Evolutionary conservation across 2,329 filamentous ascomycete genomes (phyloP), one percentile per base, ranked within the genome.

Genomic region (Mycogone perniciosa): DNA sequence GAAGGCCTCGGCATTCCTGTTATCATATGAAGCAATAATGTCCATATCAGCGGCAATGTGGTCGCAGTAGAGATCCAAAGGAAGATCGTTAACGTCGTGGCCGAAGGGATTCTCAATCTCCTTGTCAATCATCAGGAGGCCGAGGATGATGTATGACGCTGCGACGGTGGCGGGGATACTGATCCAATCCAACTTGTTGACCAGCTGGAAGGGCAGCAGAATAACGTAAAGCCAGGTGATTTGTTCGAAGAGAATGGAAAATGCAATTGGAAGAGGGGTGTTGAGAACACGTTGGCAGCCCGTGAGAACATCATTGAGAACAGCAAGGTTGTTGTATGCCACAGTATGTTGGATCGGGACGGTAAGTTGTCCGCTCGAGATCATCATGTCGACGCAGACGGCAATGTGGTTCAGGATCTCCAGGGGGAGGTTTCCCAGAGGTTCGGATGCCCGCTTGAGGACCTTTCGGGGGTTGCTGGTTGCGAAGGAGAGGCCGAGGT

Each of bases 41-140:
- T 92, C 86, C 58, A 93, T 74, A 59, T 95, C 89, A 31, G 77
- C 67, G 26, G 85, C 80, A 39, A 93, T 76, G 61, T 90, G 85
- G 35, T 84, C 77, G 69, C 88, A 93, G 73, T 84, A 95, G 10
- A 76, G 71, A 62, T 92, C 88, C 3, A 91, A 75, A 0, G 86
- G 85, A 39, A 91, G 71, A 67, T 93, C 88, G 63, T 93, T 93
- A 59, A 91, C 88, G 56, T 93, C 88, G 56, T 83, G 76, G 51
- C 88, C 88, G 65, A 93, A 93, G 5, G 88, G 88, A 62, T 93
- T 89, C 67, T 93, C 88, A 56, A 93, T 86, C 68, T 93, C 88
- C 56, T 82, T 81, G 37, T 88, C 88, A 60, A 92, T 92, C 56
- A 78, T 72, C 31, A 77, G 71, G 42, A 93, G 81, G 27, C 86